Evolutionary conservation across 2,329 filamentous ascomycete species (phyloP).

Genomic region (Aspergillus hortae): DNA sequence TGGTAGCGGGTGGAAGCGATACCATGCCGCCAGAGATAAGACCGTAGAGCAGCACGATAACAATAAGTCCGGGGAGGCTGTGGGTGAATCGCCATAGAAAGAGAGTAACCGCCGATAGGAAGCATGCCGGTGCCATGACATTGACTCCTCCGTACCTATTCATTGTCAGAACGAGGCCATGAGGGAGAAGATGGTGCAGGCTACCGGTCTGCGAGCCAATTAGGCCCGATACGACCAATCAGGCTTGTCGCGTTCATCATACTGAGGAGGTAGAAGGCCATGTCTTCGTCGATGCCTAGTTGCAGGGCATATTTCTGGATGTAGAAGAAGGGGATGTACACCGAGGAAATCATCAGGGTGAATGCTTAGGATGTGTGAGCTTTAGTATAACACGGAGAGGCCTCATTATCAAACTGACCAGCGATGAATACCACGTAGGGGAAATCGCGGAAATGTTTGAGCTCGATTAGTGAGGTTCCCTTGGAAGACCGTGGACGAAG

Average conservation of each 20-base stretch:
- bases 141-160: not conserved
- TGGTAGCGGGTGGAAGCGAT: constrained; percentile 10
- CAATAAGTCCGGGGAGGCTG: not conserved
- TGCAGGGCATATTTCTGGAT: constrained; percentile 35
- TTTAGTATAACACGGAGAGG: not conserved
- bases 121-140: not conserved
- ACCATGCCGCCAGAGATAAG: not conserved
- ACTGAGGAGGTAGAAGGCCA: constrained; percentile 31
- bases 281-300: constrained; percentile 37
- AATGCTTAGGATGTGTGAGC: not conserved
- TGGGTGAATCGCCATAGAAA: not conserved
- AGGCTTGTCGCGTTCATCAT: constrained; percentile 48
- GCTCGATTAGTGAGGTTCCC: not conserved
- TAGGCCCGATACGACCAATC: constrained; percentile 43
- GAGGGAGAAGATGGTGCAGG: not conserved
- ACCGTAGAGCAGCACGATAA: not conserved
- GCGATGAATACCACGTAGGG: not conserved
- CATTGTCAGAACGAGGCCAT: not conserved
- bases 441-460: not conserved
- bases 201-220: not conserved
- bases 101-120: not conserved
- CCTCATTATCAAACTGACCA: not conserved
- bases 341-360: not conserved
- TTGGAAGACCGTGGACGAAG: not conserved
- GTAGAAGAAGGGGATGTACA: not conserved